phyloP scores from a whole-genome alignment of 345 rosid species.

The Euphorbia lathyris region DNA sequence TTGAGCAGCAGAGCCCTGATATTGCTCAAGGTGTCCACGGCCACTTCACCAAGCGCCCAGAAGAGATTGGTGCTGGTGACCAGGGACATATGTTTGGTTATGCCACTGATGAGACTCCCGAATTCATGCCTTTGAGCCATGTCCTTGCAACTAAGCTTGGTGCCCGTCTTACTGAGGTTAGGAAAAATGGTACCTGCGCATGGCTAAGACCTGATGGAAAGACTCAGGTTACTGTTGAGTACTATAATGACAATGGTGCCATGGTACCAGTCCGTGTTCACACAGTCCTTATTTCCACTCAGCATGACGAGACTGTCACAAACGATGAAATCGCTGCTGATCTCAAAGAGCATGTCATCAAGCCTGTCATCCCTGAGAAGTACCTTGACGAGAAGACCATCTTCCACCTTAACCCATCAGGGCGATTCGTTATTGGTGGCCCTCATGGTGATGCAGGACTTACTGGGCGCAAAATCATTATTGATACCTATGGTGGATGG shows the following conservation, averaged over 20 bases:
- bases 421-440: conserved; percentile 38
- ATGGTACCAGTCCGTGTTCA: conserved; percentile 39
- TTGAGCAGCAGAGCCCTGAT: conserved; percentile 39
- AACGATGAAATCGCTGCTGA: conserved; percentile 37
- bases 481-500: conserved; percentile 40
- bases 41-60: conserved; percentile 40
- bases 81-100: conserved; percentile 41
- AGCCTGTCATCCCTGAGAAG: conserved; percentile 37
- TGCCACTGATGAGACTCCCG: conserved; percentile 38
- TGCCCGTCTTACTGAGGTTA: conserved; percentile 33
- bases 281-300: conserved; percentile 41
- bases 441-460: conserved; percentile 41
- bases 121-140: conserved; percentile 36
- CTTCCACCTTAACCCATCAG: conserved; percentile 40
- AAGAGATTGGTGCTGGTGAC: conserved; percentile 40
- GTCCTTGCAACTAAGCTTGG: conserved; percentile 39
- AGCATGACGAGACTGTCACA: conserved; percentile 39
- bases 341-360: conserved; percentile 39
- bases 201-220: conserved; percentile 39
- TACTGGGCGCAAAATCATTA: conserved; percentile 37
- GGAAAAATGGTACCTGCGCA: conserved; percentile 36
- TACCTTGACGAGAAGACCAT: conserved; percentile 42
- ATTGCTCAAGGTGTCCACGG: conserved; percentile 41
- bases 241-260: conserved; percentile 33
- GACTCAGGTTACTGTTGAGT: conserved; percentile 38